Conservation (phyloP, 306 rosid species). For the Castanea mollissima region DNA sequence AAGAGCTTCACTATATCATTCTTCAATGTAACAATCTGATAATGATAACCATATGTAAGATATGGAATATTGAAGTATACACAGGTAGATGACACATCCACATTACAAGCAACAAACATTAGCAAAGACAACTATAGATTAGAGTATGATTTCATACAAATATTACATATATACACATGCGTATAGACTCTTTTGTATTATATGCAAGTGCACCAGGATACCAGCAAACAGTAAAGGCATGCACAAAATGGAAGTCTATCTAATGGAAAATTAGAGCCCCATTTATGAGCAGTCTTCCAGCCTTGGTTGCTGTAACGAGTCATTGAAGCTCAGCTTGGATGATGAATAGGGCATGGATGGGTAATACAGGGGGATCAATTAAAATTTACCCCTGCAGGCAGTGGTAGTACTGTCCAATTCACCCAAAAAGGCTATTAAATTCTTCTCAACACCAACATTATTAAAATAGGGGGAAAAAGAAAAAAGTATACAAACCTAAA, state of each 20-base stretch:
- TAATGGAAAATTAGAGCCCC: not conserved
- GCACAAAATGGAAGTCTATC: not conserved
- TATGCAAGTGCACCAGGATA: not conserved
- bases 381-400: not conserved
- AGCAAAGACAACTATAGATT: not conserved
- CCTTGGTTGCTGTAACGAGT: not conserved
- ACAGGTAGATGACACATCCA: not conserved
- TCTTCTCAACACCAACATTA: not conserved
- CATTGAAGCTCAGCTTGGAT: not conserved
- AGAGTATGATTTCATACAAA: not conserved
- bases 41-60: constrained; percentile 30
- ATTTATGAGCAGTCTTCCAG: not conserved
- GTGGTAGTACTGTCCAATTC: not conserved
- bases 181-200: not conserved
- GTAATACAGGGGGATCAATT: not conserved
- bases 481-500: not conserved
- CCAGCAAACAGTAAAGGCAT: not conserved
- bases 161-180: too few relatives aligned
- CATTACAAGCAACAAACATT: constrained; percentile 11
- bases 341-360: not conserved
- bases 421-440: not conserved
- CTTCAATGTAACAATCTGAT: constrained; percentile 73
- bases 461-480: too few relatives aligned
- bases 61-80: constrained; percentile 6
- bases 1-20: constrained; percentile 87